Evolutionary conservation across 306 rosid species (phyloP), one percentile per base, ranked within the genome.

Genomic region (Chamaecrista fasciculata): DNA sequence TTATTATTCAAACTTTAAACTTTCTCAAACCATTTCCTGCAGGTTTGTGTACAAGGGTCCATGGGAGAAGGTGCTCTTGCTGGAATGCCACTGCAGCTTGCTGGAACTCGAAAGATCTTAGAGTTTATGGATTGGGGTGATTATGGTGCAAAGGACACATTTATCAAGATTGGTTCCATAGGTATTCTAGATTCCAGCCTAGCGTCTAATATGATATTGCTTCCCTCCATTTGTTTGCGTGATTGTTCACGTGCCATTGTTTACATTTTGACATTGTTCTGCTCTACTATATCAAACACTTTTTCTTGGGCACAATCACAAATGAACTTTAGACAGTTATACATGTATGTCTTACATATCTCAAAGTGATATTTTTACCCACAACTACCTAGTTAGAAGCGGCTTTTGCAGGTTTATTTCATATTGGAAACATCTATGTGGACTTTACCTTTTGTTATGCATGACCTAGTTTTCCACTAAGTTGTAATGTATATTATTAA

Each of bases 71-170:
- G 98, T 65, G 97, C 98, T 62, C 92, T 86, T 62, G 84, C 92
- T 62, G 98, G 97, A 74, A 90, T 94, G 98, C 98, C 98, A 21
- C 77, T 93, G 77, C 98, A 93, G 85, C 98, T 93, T 61, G 96
- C 97, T 69, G 98, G 98, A 62, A 86, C 80, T 74, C 81, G 95
- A 65, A 78, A 80, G 79, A 93, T 93, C 78, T 74, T 93, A 69
- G 97, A 93, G 83, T 90, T 77, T 86, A 93, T 93, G 98, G 97
- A 90, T 82, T 93, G 98, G 98, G 98, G 97, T 70, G 96, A 90
- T 48, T 85, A 93, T 74, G 98, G 85, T 72, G 98, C 94, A 24
- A 77, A 83, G 74, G 96, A 89, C 55, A 93, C 88, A 12, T 93
- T 93, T 82, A 79, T 93, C 84, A 85, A 88, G 18, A 86, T 93